phyloP scores from a whole-genome alignment of 1,284 basidiomycete species.

The Cystobasidium sp. region DNA sequence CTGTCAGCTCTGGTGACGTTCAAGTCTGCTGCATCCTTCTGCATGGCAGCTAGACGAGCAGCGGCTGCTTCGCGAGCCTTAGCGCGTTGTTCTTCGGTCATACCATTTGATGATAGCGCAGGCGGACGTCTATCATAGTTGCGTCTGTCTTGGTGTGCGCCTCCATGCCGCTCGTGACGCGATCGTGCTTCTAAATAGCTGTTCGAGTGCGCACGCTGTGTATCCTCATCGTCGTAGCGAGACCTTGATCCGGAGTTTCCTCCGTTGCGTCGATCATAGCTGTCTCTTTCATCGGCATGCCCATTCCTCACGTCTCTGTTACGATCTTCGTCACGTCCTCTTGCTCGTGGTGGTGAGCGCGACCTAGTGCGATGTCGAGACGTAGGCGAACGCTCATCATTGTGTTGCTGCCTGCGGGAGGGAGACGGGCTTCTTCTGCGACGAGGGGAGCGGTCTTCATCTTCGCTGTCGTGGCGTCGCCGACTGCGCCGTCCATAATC shows the following conservation, averaged over 20 bases:
- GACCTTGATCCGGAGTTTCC: neutral
- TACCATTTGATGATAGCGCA: neutral
- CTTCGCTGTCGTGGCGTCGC: neutral
- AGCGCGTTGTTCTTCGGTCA: conserved; percentile 19
- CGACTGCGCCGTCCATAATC: neutral
- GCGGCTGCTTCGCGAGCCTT: conserved; percentile 39
- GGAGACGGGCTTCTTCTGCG: neutral
- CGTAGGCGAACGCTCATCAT: neutral
- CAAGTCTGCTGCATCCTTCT: conserved; percentile 21
- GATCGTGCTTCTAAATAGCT: neutral
- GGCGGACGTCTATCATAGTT: neutral
- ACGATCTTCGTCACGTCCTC: too few species aligned
- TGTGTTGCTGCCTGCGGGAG: neutral
- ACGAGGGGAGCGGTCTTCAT: neutral
- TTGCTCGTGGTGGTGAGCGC: too few species aligned
- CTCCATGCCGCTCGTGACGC: neutral
- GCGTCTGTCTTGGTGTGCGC: neutral
- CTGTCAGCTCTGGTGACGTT: conserved; percentile 9
- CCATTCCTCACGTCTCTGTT: too few species aligned
- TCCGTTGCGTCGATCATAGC: neutral
- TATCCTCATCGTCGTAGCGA: neutral
- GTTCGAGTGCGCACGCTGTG: neutral
- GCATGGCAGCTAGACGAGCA: conserved; percentile 42
- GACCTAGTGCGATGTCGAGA: neutral
- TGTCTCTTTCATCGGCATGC: neutral